Evolutionary conservation across 2,329 filamentous ascomycete genomes (phyloP), one percentile per base, ranked within the genome.

Genomic region (Trichoderma polysporum): DNA sequence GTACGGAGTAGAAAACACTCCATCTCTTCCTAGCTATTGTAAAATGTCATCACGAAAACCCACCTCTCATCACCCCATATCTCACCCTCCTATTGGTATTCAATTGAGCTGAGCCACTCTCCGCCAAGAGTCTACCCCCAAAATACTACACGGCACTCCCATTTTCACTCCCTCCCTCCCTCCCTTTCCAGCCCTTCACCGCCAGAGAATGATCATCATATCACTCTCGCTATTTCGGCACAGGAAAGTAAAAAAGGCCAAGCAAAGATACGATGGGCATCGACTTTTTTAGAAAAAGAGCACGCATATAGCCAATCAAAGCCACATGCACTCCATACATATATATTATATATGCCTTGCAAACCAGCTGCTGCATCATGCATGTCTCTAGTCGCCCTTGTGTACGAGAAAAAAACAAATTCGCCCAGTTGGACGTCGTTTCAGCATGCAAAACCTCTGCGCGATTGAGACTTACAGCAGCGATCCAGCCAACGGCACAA

Each of bases 81-180:
- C 58, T 50, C 41, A 50, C 58, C 22, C 22, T 27, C 33, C 12
- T 27, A 29, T 2, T 27, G n/a, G n/a, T n/a, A n/a, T n/a, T n/a
- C 13, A 39, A 27, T 27, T 29, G 15, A 13, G 58, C 58, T 61
- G 45, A 61, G 58, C 58, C 58, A 61, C 58, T 29, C 58, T 61
- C 12, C 4, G 58, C 58, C 45, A 60, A 60, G 57, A 25, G 31
- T 52, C 17, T 19, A 22, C 41, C 27, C 37, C 49, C 27, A 52
- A 52, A 31, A 52, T 31, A 52, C 5, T 17, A 47, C 41, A 19
- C 41, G 33, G 41, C n/a, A 19, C 41, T 39, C 17, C 10, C 37
- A 39, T 10, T 10, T 39, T 15, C 13, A 10, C 37, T 17, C 37
- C 25, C 49, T n/a, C n/a, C n/a, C n/a, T n/a, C n/a, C n/a, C n/a